Base-by-base conservation (phyloP, 73 alveolate genomes). In the Diophrys sp. region DNA sequence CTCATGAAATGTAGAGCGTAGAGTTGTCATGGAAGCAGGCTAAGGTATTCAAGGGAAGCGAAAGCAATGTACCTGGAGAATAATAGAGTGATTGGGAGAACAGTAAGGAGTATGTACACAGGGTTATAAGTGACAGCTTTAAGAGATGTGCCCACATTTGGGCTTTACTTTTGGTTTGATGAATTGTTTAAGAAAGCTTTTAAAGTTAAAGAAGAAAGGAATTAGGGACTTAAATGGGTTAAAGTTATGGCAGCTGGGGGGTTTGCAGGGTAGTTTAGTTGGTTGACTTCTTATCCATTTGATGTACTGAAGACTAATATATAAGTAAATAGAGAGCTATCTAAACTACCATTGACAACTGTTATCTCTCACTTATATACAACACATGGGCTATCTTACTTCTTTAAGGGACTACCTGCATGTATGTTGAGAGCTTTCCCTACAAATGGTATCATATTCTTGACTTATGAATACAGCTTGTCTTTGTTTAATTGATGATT, bases 81-180 rank as follows among this genome's bases (percentile, higher is more conserved):
- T 11, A 5, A 44, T 11, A 18, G 62, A 18, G 18, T 11, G 5
- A 18, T 44, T 5, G n/a, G n/a, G 5, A 27, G 54, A 74, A 88
- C 89, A n/a, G 0, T 67, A 1, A 44, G 29, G 25, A 88, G 89
- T 8, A 54, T 86, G 67, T 86, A 70, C 44, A 25, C 69, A 25
- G 93, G 93, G 0, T 76, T 71, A 30, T 79, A 74, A 77, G 74
- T 72, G 0, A 80, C 93, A 0, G 55, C 74, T 26, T 79, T 84
- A 82, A 79, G 93, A 74, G 93, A 86, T 74, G 89, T 86, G 1
- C 93, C 93, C 0, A 74, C 87, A 2, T 86, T 74, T 85, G 93
- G 87, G 14, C 70, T 75, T 0, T 86, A 75, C 72, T 86, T 86
- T 54, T 66, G 53, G 25, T 24, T 88, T 18, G 79, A 74, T 53